Conservation (phyloP, 2,329 filamentous ascomycete genomes). For the Dactylellina cionopaga region DNA sequence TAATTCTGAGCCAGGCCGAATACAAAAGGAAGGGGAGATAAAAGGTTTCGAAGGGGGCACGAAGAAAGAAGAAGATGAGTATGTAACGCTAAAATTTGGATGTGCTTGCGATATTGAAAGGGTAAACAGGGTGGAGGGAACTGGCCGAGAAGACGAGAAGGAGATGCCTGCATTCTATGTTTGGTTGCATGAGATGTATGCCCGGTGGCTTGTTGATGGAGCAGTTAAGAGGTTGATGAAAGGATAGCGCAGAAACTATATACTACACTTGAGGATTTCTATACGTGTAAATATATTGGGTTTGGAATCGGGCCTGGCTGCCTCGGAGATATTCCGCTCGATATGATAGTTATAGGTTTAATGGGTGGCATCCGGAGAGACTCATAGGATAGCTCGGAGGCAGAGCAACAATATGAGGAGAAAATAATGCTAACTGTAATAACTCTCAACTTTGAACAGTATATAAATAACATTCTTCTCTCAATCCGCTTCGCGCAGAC, state of each 20-base stretch:
- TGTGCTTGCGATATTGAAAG: constrained; percentile 45
- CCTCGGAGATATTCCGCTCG: no score
- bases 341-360: no score
- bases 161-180: constrained; percentile 22
- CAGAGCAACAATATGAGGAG: no score
- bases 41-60: not conserved
- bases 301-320: no score
- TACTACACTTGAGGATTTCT: not conserved
- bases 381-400: no score
- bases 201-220: constrained; percentile 44
- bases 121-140: constrained; percentile 24
- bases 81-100: constrained; percentile 39
- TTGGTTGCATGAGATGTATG: constrained; percentile 52
- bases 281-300: no score
- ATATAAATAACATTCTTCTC: no score
- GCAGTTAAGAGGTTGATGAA: constrained; percentile 27
- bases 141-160: constrained; percentile 26
- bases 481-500: no score
- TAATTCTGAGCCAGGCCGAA: not conserved
- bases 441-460: no score
- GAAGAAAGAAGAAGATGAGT: constrained; percentile 5
- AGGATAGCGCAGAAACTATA: not conserved
- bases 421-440: no score
- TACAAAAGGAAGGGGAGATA: not conserved
- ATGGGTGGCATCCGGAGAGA: no score